Base-by-base conservation (phyloP, 177 flowering plant species). In the Vitis hybrid region DNA sequence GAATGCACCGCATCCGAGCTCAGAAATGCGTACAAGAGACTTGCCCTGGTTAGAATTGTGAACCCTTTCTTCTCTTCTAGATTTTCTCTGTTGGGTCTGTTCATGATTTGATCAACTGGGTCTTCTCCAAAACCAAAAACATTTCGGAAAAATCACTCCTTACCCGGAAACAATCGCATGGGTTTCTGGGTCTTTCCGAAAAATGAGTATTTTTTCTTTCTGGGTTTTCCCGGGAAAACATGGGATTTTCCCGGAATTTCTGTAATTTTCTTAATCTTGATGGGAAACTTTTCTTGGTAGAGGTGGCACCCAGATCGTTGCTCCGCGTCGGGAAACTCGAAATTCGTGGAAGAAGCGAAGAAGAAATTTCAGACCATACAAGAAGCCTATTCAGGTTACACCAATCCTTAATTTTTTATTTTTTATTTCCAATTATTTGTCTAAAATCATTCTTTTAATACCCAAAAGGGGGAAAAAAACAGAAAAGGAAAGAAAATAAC, bases 281-380 rank as follows among this genome's bases (percentile, higher is more conserved):
- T 18, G 18, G 51, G 12, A n/a, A 30, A 13, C 3, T n/a, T 70
- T 61, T 60, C 10, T 13, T 63, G 50, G 52, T 80, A 94, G 98
- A 88, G 81, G 78, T 94, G 97, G 97, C 98, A 94, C 56, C 98
- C 98, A n/a, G 98, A 92, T 85, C 90, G 97, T 6, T 91, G 89
- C 69, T 84, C 92, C 8, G 82, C 91, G 7, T 77, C 90, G 4
- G 97, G 93, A 18, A 81, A 84, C 77, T 75, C 85, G 2, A 91
- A 78, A 77, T 81, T 78, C 69, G 84, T 83, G 18, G 97, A 94
- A 69, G 95, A 92, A 76, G 82, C 97, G 2, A 94, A 92, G 86
- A 85, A 84, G 82, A 94, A 86, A 62, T 94, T 94, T 67, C 98
- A 94, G 75, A 79, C 86, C 14, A 86, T 94, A 15, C 98, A 94